Percentiles rank a stretch among this genome's conserved stretches.
Conservation (phyloP, 192 early-diverging fungal species). For the Backusella australiensis region DNA sequence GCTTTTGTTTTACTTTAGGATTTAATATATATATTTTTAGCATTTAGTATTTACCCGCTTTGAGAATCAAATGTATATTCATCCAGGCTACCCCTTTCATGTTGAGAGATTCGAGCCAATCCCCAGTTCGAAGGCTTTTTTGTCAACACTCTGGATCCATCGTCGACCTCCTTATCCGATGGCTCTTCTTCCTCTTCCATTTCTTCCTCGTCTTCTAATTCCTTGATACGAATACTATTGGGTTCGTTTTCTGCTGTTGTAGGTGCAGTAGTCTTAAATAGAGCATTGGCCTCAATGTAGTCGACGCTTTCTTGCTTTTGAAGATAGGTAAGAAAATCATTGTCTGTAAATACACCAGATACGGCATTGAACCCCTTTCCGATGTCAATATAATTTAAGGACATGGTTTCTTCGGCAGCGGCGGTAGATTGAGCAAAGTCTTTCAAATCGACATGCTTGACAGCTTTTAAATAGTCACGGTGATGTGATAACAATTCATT, state of each 20-base stretch:
- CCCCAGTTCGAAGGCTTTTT: conserved; percentile 43
- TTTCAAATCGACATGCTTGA: background rate
- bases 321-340: conserved; percentile 22
- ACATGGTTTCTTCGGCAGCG: background rate
- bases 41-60: conserved; percentile 45
- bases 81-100: conserved; percentile 35
- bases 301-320: conserved; percentile 4
- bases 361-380: conserved; percentile 18
- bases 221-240: background rate
- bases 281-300: conserved; percentile 26
- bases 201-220: background rate
- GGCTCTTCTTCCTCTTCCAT: background rate
- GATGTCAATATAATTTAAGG: conserved; percentile 10
- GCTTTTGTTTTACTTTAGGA: background rate
- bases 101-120: conserved; percentile 39
- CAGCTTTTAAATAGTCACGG: background rate
- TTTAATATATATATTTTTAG: background rate
- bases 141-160: background rate
- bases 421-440: background rate
- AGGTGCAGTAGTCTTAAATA: conserved; percentile 15
- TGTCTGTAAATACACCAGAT: conserved; percentile 25
- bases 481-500: conserved; percentile 8
- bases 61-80: conserved; percentile 56
- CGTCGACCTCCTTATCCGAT: background rate
- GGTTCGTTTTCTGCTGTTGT: background rate